These are phyloP conservation scores for Furcasterigmium furcatum DNA, from an alignment of 2,329 filamentous ascomycete species.

Conservation along the genomic window DNA sequence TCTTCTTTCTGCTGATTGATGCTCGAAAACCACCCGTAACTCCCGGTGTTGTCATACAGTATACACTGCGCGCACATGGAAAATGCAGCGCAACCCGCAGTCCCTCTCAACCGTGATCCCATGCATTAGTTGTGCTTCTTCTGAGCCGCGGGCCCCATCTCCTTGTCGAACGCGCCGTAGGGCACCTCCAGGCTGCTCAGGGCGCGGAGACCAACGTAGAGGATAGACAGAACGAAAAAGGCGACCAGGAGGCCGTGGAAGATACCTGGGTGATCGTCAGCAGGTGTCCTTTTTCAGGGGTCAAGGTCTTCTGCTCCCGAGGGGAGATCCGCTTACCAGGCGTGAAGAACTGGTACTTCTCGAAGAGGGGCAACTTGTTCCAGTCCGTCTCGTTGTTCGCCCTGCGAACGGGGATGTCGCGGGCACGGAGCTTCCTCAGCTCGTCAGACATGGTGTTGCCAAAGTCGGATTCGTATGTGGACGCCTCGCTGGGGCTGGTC, in stretches of 20 bases:
- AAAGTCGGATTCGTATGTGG: constrained; percentile 64
- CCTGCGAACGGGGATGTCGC: constrained; percentile 20
- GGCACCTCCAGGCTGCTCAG: constrained; percentile 81
- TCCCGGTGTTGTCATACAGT: constrained; percentile 8
- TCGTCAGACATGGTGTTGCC: constrained; percentile 64
- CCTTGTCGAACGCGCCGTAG: constrained; percentile 95
- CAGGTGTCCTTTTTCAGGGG: background rate
- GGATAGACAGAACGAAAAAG: constrained; percentile 70
- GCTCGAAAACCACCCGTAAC: constrained; percentile 10
- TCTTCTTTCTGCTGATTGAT: background rate
- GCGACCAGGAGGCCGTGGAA: constrained; percentile 80
- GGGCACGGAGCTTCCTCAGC: constrained; percentile 59
- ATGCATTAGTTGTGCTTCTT: constrained; percentile 65
- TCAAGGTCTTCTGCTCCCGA: background rate
- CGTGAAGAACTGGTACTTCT: constrained; percentile 92
- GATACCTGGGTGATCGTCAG: constrained; percentile 57
- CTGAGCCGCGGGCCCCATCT: constrained; percentile 83
- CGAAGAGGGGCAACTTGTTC: constrained; percentile 63
- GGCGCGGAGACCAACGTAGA: constrained; percentile 74
- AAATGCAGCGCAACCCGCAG: background rate
- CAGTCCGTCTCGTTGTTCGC: constrained; percentile 34
- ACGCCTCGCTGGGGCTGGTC: constrained; percentile 54
- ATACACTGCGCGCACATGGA: constrained; percentile 3
- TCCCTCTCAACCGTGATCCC: background rate
- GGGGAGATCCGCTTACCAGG: constrained; percentile 58